A percentile compares a stretch with the other conserved stretches of the same genome.
Conservation (phyloP, 495 filamentous ascomycete species). For the Corynascus novoguineensis region DNA sequence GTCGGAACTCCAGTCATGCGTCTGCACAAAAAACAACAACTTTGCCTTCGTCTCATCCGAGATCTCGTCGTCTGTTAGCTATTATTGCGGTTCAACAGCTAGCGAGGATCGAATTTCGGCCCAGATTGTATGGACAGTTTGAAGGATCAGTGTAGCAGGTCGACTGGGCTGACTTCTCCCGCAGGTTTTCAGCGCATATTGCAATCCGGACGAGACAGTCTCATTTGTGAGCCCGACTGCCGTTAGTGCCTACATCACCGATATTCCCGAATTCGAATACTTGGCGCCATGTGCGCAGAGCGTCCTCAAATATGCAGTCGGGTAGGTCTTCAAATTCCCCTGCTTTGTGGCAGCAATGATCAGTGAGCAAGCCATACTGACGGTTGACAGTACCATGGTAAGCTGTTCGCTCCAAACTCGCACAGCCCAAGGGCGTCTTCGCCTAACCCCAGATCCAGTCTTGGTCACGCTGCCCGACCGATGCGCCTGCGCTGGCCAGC, state of each 20-base stretch:
- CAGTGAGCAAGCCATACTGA: conserved; percentile 9
- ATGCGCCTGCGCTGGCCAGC: conserved; percentile 37
- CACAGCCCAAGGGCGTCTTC: not conserved
- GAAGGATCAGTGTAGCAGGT: not conserved
- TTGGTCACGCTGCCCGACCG: conserved; percentile 34
- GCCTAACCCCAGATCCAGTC: conserved; percentile 4
- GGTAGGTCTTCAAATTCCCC: conserved; percentile 22
- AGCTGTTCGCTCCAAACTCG: not conserved
- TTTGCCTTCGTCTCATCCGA: conserved; percentile 34
- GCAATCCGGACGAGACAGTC: conserved; percentile 34
- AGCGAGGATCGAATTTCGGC: conserved; percentile 44
- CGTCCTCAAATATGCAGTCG: conserved; percentile 37
- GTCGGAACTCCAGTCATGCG: conserved; percentile 41
- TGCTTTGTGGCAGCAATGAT: not conserved
- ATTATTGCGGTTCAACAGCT: conserved; percentile 39
- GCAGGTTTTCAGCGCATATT: conserved; percentile 38
- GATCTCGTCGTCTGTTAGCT: conserved; percentile 35
- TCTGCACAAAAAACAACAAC: conserved; percentile 47
- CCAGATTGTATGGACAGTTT: conserved; percentile 26
- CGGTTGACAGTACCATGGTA: conserved; percentile 33
- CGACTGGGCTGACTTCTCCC: not conserved
- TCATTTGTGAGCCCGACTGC: conserved; percentile 36
- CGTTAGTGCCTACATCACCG: conserved; percentile 43
- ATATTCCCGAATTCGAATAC: conserved; percentile 36
- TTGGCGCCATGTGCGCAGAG: conserved; percentile 42